Evolutionary conservation across 257 asterid genomes (phyloP), one percentile per base, ranked within the genome.

Genomic region (Fraxinus anomala): DNA sequence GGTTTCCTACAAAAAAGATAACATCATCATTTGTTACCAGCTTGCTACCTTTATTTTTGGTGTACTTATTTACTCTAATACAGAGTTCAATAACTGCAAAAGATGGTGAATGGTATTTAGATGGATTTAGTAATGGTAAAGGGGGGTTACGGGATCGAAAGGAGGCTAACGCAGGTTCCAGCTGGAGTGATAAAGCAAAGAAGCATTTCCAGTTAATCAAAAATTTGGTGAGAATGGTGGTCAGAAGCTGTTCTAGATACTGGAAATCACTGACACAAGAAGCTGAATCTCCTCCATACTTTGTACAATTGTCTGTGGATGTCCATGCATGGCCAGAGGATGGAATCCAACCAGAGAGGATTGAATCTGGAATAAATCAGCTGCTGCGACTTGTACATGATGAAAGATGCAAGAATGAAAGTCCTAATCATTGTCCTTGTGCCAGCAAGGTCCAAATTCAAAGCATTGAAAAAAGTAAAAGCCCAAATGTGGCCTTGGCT

Each of bases 221-320:
- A 82, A 89, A 74, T 47, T 78, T 85, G 74, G 80, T 82, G 67
- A 49, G 79, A 81, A 82, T 87, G 73, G 94, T 86, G 73, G 78
- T 80, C 77, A 83, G 76, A 80, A 86, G 92, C 86, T 89, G 91
- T 80, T 82, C 83, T 77, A 89, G 96, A 83, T 96, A 96, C 83
- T 96, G 99, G 99, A 96, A 96, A 85, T 93, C 98, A 63, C 86
- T 96, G 83, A 96, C 97, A 9, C 99, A 91, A 86, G 99, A 92
- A 89, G 99, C 97, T 37, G 99, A 96, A 85, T 91, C 98, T 66
- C 99, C 99, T 76, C 99, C 99, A 11, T 92, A 96, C 88, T 93
- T 96, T 84, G 94, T 96, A 73, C 99, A 96, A 78, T 82, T 96
- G 88, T 96, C 99, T 63, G 86, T 96, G 91, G 97, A 91, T 80